Percentiles rank a stretch among this genome's conserved stretches.
phyloP scores from a whole-genome alignment of 352 stramenopile species.

The Phytopythium kandeliae region DNA sequence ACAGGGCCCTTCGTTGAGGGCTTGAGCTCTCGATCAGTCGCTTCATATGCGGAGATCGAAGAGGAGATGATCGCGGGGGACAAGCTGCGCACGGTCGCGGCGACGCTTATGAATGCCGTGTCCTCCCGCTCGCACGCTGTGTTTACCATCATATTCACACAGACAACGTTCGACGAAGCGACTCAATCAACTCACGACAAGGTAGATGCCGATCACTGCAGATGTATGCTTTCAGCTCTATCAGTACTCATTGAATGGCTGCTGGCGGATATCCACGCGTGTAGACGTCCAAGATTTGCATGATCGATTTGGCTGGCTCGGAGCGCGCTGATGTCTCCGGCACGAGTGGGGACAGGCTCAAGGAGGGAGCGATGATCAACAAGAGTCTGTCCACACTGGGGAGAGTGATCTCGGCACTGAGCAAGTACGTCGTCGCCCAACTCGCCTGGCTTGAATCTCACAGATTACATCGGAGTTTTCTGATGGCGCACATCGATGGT shows the following conservation, averaged over 20 bases:
- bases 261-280: background rate
- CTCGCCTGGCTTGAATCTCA: background rate
- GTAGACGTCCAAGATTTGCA: slow-evolving; percentile 80
- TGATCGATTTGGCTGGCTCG: slow-evolving; percentile 82
- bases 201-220: slow-evolving; percentile 13
- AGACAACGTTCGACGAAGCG: slow-evolving; percentile 57
- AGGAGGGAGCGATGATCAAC: slow-evolving; percentile 92
- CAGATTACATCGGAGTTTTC: background rate
- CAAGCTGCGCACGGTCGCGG: slow-evolving; percentile 92
- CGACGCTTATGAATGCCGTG: slow-evolving; percentile 96
- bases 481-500: background rate
- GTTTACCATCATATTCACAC: slow-evolving; percentile 94
- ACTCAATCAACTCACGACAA: slow-evolving; percentile 65
- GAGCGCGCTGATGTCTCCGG: slow-evolving; percentile 76
- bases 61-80: slow-evolving; percentile 86
- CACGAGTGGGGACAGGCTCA: slow-evolving; percentile 83
- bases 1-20: slow-evolving; percentile 83
- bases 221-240: too few relatives aligned
- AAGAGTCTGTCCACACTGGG: slow-evolving; percentile 88
- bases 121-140: slow-evolving; percentile 95
- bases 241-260: slow-evolving; percentile 1
- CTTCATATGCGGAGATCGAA: slow-evolving; percentile 74
- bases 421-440: slow-evolving; percentile 33
- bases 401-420: slow-evolving; percentile 82
- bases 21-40: slow-evolving; percentile 57